Percentiles rank a stretch among this genome's conserved stretches.
These are phyloP conservation scores for Parietaria judaica DNA, from an alignment of 306 rosid species.

Conservation along the genomic window DNA sequence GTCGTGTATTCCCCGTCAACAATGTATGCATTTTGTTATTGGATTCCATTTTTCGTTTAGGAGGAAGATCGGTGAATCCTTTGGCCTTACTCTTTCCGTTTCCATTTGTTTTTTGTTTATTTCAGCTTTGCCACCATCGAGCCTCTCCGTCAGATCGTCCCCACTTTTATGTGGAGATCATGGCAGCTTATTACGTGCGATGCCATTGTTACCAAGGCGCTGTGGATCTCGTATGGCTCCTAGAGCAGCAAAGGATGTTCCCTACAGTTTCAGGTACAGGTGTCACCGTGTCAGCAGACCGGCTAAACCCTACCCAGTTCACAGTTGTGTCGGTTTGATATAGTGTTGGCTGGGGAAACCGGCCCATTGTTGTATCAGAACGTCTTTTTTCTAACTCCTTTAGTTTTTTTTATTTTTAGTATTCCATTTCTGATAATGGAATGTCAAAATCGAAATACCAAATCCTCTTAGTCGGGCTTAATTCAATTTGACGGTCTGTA, in stretches of 20 bases:
- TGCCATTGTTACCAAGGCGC: slow-evolving; percentile 43
- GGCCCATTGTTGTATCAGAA: too few relatives aligned
- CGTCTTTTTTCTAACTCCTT: neutral
- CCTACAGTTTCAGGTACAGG: slow-evolving; percentile 52
- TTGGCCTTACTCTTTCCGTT: neutral
- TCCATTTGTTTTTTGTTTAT: slow-evolving; percentile 8
- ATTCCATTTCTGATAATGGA: neutral
- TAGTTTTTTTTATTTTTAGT: neutral
- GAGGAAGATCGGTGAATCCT: neutral
- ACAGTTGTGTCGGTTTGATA: too few relatives aligned
- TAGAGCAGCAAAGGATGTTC: slow-evolving; percentile 71
- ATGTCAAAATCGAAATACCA: neutral
- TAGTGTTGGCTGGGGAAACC: too few relatives aligned
- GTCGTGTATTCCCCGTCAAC: neutral
- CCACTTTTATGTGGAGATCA: slow-evolving; percentile 43
- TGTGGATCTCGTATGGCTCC: slow-evolving; percentile 27
- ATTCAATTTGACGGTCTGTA: neutral
- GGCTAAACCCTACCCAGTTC: too few relatives aligned
- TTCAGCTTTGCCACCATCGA: slow-evolving; percentile 38
- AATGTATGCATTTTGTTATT: neutral
- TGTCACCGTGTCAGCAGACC: too few relatives aligned
- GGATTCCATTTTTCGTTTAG: neutral
- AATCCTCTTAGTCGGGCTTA: neutral
- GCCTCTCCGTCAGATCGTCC: slow-evolving; percentile 47
- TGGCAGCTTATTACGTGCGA: slow-evolving; percentile 34